Base-by-base conservation (phyloP, 352 stramenopile species). In the Globisporangium radiosum region DNA sequence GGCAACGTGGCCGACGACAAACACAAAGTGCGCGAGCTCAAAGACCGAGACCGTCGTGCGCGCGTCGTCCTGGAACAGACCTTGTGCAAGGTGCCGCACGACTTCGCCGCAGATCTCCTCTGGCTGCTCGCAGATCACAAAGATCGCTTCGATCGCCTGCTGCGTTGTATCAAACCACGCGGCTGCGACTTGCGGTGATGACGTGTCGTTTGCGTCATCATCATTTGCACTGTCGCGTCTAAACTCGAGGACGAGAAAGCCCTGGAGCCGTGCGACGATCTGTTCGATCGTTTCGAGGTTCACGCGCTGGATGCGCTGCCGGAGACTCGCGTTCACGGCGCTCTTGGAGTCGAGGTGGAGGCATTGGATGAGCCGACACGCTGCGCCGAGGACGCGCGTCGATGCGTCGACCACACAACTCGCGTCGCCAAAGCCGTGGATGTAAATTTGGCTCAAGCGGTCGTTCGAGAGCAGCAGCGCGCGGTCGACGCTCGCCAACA, bases 1-100 rank as follows among this genome's bases (percentile, higher is more conserved):
- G n/a, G 94, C 87, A 51, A 97, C 90, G 57, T 98, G 93, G 9
- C 96, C 96, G 40, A 98, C 68, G 8, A 98, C 83, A 67, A 98
- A 98, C 49, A 98, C 88, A 61, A 99, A 98, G 57, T 97, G 81
- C 5, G 92, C 85, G 19, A 99, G 73, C 70, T 85, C 81, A 36
- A 82, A 72, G 5, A 71, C 66, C 7, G 73, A 78, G n/a, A 82
- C 66, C 60, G 94, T 85, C 10, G 87, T 82, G 53, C 74, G 74
- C 3, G 44, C 42, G 36, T 82, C 74, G 38, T 76, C 78, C 45
- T 85, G 68, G 53, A 92, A 93, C 13, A 92, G 60, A 10, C 73
- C 70, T 42, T 78, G 64, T 2, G 76, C 81, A 33, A 90, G 61
- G 44, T 85, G 75, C 43, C 86, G 80, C 55, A 94, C 81, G 11